A percentile compares a stretch with the other conserved stretches of the same genome.
Evolutionary conservation across 108 stramenopile species (phyloP).

Genomic region (Cyclostephanos tholiformis): DNA sequence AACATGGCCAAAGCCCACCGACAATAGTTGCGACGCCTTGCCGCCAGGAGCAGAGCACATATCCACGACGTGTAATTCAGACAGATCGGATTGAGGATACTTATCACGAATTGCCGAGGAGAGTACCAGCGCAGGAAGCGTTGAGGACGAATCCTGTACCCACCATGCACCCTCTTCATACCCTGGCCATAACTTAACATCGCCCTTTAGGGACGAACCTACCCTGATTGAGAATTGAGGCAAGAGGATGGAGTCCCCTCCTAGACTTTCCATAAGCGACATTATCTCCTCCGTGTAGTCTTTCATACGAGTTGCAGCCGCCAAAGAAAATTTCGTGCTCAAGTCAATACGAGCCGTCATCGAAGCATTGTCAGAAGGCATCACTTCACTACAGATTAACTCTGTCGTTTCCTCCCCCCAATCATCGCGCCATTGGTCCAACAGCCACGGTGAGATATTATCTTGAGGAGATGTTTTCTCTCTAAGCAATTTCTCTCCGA

Average conservation of each 20-base stretch:
- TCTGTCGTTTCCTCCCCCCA: constrained; percentile 64
- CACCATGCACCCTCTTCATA: constrained; percentile 82
- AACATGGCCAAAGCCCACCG: constrained; percentile 75
- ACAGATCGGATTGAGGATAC: constrained; percentile 24
- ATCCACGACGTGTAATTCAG: constrained; percentile 82
- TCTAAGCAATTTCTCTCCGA: constrained; percentile 34
- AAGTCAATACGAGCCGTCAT: constrained; percentile 57
- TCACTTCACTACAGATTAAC: constrained; percentile 59
- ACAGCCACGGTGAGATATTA: constrained; percentile 69
- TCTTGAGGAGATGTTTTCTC: constrained; percentile 52
- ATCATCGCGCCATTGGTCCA: constrained; percentile 51
- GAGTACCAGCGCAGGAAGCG: constrained; percentile 73
- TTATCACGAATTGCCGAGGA: constrained; percentile 42
- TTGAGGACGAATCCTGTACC: constrained; percentile 83
- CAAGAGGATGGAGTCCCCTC: constrained; percentile 49
- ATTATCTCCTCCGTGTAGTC: constrained; percentile 23
- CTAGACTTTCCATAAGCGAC: constrained; percentile 32
- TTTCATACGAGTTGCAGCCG: constrained; percentile 15
- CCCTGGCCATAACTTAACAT: constrained; percentile 64
- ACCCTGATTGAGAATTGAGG: constrained; percentile 75
- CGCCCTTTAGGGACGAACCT: constrained; percentile 35
- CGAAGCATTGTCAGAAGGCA: constrained; percentile 43
- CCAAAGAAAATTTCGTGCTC: constrained; percentile 51
- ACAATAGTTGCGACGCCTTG: constrained; percentile 93
- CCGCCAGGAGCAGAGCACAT: constrained; percentile 98